A percentile compares a stretch with the other conserved stretches of the same genome.
These are phyloP conservation scores for Corymbia maculata DNA, from an alignment of 345 rosid genomes.

Conservation along the genomic window DNA sequence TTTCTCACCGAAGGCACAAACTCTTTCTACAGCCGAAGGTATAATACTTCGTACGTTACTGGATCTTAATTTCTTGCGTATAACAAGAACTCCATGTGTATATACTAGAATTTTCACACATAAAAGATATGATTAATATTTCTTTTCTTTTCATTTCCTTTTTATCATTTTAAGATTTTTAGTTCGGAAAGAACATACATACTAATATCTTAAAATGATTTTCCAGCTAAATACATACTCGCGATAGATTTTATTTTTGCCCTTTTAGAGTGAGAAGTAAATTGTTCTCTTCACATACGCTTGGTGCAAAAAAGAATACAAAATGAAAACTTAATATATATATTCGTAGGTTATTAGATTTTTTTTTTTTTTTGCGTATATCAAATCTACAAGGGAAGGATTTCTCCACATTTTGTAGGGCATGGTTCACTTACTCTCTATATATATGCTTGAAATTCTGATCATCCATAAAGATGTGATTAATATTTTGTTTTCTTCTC, in stretches of 20 bases:
- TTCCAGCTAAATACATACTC: background rate
- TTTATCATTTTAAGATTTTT: background rate
- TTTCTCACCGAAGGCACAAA: too few species aligned
- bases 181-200: background rate
- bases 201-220: background rate
- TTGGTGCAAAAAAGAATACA: background rate
- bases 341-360: background rate
- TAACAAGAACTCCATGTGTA: background rate
- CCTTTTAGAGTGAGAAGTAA: background rate
- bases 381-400: background rate
- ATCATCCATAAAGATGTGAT: background rate
- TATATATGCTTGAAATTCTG: background rate
- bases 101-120: background rate
- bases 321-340: too few species aligned
- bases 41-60: background rate
- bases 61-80: background rate
- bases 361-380: background rate
- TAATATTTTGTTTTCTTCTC: background rate
- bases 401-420: background rate
- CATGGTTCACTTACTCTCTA: background rate
- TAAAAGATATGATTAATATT: background rate
- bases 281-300: background rate
- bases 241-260: background rate
- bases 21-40: background rate
- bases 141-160: background rate